Evolutionary conservation across 768 basidiomycete genomes (phyloP), one percentile per base, ranked within the genome.

Genomic region (Wakefieldia striispora): DNA sequence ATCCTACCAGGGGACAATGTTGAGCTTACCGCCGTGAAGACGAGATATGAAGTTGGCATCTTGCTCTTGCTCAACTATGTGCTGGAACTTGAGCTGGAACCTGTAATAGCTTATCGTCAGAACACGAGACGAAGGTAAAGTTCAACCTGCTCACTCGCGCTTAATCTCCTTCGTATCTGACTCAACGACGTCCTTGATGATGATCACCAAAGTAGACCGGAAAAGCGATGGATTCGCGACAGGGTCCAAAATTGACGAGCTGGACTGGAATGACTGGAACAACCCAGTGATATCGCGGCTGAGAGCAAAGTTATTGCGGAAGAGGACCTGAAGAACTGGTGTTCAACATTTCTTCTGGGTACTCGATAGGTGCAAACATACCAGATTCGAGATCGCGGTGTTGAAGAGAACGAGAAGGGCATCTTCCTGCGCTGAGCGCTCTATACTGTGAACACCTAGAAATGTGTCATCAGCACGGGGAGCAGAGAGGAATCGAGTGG

Each of bases 171-270:
- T 61, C 57, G 75, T 80, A 57, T 84, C 82, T 0, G 79, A 74
- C 42, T 84, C 83, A 4, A 81, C 73, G 13, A 84, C 83, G 42
- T 84, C 83, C 77, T 84, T 84, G 62, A 84, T 83, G 43, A 84
- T 82, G 53, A 84, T 83, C 8, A 75, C 73, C 13, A 84, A 69
- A 0, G 73, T 80, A 1, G 81, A 83, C 49, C 73, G 77, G 65
- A 84, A 84, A n/a, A 84, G 70, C 14, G 69, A 70, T 0, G 81
- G 82, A 56, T 84, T 84, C 0, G 76, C 68, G 2, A 74, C 70
- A 8, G 82, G 83, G 49, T 84, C 80, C 4, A 84, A 64, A 12
- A 84, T 75, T 0, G 75, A 71, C 1, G 78, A 74, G 14, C 78
- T 78, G 0, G 79, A 75, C 50, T 82, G 81, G 64, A 82, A 83